Base-by-base conservation (phyloP, 1,139 yeast genomes). In the Debaryomycetaceae sp. region DNA sequence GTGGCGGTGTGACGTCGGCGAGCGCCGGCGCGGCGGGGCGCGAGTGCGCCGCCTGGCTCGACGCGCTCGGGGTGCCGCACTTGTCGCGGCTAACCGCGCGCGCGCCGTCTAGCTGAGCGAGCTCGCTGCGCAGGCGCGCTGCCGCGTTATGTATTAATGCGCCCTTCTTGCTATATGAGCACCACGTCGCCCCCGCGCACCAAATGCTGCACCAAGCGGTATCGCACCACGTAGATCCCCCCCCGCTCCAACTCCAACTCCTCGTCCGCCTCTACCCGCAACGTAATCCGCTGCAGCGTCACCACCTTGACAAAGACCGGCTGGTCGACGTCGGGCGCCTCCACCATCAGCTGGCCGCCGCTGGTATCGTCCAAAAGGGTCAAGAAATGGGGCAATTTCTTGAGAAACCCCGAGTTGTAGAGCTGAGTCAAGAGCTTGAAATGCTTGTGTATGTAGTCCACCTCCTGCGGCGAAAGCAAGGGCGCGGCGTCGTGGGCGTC, bases 301-400 rank as follows among this genome's bases (percentile, higher is more conserved):
- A 59, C 39, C 3, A 83, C 88, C 34, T 72, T 70, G 7, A 88
- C 63, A 46, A 86, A 85, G 3, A 91, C 96, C 3, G 91, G 83
- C 39, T 67, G 74, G 38, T 81, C 70, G 45, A 83, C 45, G 37
- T 85, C 85, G 0, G 97, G 97, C 41, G 68, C 70, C 12, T 75
- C 81, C 2, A 88, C 65, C 97, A 89, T 88, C 5, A 80, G 70
- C 14, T 81, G 68, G 3, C 83, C 84, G 4, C 89, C 94, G 12
- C 75, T 70, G 3, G 73, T 72, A 43, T 89, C 97, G 46, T 86
- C 94, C 37, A 91, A 60, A 12, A 77, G 74, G 25, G 81, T 85
- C 35, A 86, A 58, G 23, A 70, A 66, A 14, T 65, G 69, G 0
- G 97, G 96, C 43, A 89, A 56, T 34, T 75, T 70, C 35, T 68